phyloP scores from a whole-genome alignment of 2,329 filamentous ascomycete genomes.

The Monosporascus sp. region DNA sequence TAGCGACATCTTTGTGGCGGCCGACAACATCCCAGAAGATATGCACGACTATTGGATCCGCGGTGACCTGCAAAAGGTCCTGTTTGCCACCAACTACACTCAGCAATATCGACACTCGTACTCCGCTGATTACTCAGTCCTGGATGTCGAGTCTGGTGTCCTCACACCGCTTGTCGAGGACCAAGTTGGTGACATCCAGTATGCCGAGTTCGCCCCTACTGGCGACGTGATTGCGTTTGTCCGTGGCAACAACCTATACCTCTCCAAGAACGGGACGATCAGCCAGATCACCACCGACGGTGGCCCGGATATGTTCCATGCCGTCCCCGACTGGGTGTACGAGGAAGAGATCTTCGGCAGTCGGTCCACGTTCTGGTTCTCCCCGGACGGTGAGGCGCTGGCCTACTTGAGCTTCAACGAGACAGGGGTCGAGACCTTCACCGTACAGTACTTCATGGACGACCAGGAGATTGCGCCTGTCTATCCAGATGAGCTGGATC shows the following conservation, averaged over 20 bases:
- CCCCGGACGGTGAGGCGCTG: constrained; percentile 48
- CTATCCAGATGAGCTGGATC: constrained; percentile 56
- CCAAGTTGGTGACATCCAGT: constrained; percentile 61
- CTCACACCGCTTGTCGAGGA: constrained; percentile 50
- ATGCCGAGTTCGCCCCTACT: constrained; percentile 54
- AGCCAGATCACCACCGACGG: constrained; percentile 55
- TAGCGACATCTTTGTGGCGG: constrained; percentile 50
- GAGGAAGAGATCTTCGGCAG: constrained; percentile 52
- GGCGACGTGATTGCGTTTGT: constrained; percentile 61
- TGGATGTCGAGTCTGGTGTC: constrained; percentile 53
- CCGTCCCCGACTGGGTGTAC: constrained; percentile 60
- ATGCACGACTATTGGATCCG: constrained; percentile 57
- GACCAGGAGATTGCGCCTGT: constrained; percentile 48
- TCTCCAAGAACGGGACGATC: constrained; percentile 49
- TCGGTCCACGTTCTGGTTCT: constrained; percentile 50
- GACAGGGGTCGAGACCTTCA: constrained; percentile 62
- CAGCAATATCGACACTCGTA: constrained; percentile 66
- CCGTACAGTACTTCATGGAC: constrained; percentile 62
- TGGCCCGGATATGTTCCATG: constrained; percentile 57
- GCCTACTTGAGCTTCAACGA: constrained; percentile 56
- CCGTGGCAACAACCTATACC: constrained; percentile 58
- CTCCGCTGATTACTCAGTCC: constrained; percentile 60
- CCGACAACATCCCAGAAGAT: constrained; percentile 50
- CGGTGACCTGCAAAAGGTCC: constrained; percentile 50
- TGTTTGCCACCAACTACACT: constrained; percentile 60